Percentiles rank a stretch among this genome's conserved stretches.
Conservation (phyloP, 2,329 filamentous ascomycete genomes). For the Pseudogymnoascus pannorum region DNA sequence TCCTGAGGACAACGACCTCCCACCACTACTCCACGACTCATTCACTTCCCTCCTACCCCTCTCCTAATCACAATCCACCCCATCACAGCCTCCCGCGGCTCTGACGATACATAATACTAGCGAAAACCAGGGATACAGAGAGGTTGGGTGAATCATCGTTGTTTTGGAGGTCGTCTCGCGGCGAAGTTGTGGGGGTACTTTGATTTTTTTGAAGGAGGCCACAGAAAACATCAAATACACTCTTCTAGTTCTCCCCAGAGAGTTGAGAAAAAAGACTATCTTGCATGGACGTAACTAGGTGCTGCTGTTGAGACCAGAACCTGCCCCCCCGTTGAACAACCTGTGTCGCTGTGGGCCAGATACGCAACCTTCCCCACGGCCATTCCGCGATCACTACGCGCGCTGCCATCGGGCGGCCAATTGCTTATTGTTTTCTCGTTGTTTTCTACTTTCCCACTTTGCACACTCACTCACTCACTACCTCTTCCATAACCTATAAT, state of each 20-base stretch:
- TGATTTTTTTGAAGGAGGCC: neutral
- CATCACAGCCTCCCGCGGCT: neutral
- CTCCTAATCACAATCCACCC: too few relatives aligned
- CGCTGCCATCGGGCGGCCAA: neutral
- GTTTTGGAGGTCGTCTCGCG: neutral
- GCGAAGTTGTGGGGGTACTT: neutral
- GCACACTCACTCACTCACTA: neutral
- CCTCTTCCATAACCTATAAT: slow-evolving; percentile 41
- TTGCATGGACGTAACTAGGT: slow-evolving; percentile 32
- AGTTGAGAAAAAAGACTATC: slow-evolving; percentile 22
- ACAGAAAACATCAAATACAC: slow-evolving; percentile 30
- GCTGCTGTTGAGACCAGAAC: slow-evolving; percentile 20
- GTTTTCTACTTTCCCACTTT: neutral
- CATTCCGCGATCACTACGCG: too few relatives aligned
- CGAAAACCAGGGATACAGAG: neutral
- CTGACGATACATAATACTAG: neutral
- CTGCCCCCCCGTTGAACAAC: neutral
- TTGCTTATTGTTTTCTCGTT: neutral
- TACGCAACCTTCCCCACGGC: too few relatives aligned
- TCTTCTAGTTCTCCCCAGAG: slow-evolving; percentile 29
- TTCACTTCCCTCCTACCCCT: neutral
- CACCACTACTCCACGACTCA: neutral
- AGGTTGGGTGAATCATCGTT: slow-evolving; percentile 8
- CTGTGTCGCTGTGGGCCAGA: neutral
- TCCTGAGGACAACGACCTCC: neutral